A percentile compares a stretch with the other conserved stretches of the same genome.
Evolutionary conservation across 73 alveolate genomes (phyloP).

Genomic region (Blepharisma stoltei): DNA sequence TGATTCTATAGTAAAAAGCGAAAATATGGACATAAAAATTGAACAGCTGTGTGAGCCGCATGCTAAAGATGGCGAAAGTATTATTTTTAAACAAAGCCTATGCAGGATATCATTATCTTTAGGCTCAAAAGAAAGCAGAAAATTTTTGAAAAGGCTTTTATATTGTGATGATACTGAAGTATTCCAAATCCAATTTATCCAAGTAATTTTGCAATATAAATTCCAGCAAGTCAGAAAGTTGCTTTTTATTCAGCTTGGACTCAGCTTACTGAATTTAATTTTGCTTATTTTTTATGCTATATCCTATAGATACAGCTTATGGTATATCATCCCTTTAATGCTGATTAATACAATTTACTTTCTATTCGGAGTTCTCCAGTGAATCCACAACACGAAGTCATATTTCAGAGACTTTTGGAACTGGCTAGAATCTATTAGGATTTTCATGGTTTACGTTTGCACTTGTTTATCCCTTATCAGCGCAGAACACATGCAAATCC

Average conservation of each 20-base stretch:
- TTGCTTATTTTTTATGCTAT: not conserved
- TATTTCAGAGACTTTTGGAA: not conserved
- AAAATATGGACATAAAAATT: not conserved
- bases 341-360: not conserved
- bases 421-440: not conserved
- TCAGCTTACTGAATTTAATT: not conserved
- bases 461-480: not conserved
- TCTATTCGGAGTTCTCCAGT: not conserved
- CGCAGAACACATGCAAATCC: not conserved
- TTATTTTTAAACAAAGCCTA: not conserved
- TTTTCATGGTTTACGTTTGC: not conserved
- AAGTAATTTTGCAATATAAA: not conserved
- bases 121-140: not conserved
- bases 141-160: not conserved
- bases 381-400: not conserved
- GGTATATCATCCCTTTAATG: not conserved
- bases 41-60: not conserved
- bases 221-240: not conserved
- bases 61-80: not conserved
- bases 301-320: not conserved
- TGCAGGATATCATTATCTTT: not conserved
- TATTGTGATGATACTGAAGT: not conserved
- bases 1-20: not conserved
- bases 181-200: not conserved
- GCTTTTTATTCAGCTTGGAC: not conserved